Evolutionary conservation across 2,329 filamentous ascomycete genomes (phyloP), one percentile per base, ranked within the genome.

Genomic region (Colletotrichum musicola): DNA sequence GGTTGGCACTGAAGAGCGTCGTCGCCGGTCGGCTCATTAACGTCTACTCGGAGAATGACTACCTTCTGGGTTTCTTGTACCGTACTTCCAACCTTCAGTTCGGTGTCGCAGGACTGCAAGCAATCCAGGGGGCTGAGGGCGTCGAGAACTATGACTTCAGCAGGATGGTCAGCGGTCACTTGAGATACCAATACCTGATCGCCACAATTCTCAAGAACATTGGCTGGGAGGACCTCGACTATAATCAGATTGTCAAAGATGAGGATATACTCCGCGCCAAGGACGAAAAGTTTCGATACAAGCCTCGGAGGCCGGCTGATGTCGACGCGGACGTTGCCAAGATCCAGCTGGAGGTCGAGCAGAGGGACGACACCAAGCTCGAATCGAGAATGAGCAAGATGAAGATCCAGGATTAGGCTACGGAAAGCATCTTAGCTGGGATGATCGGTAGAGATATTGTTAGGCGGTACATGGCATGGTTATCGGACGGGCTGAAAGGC

Each of bases 21-120:
- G 93, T 97, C 4, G 87, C 89, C 47, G 94, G 95, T 0, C 89
- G 94, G 22, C 84, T 98, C n/a, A 86, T 98, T 75, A 98, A 98
- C 73, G 94, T 96, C 4, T 98, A 91, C 77, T 97, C 93, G 1
- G 90, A 92, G 59, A 93, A 93, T 54, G 95, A 98, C 78, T 94
- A 93, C 72, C 90, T 98, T 25, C 89, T 98, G 2, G 94, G 90
- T 1, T 97, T 98, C 77, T 83, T 98, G 46, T 97, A 95, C 77
- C 90, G 95, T 58, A 93, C 90, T 3, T 93, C 92, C 62, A 94
- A 91, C 73, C 88, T 95, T 57, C 91, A 96, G 72, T 91, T 92
- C 69, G 95, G 95, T 2, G 86, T 98, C 40, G 94, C 95, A 0
- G 95, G 95, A 0, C 81, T 98, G 18, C 92, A 97, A 77, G 86